Percentiles rank a stretch among this genome's conserved stretches.
Evolutionary conservation across 2,329 filamentous ascomycete genomes (phyloP).

Genomic region (Metarhizium rileyi): DNA sequence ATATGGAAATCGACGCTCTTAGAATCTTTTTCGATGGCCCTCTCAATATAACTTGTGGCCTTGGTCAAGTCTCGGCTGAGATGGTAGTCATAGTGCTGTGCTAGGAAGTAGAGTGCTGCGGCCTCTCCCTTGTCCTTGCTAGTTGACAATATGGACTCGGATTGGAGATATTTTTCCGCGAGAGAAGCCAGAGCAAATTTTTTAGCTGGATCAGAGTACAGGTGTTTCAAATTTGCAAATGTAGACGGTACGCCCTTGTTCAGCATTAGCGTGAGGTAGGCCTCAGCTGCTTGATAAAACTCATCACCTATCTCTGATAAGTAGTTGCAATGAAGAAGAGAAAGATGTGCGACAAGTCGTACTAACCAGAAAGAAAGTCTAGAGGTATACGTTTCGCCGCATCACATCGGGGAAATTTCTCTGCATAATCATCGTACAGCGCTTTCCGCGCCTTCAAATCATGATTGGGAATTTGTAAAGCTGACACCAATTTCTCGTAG

Average conservation of each 20-base stretch:
- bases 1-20: slow-evolving; percentile 85
- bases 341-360: background rate
- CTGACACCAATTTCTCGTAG: slow-evolving; percentile 67
- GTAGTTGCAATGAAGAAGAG: background rate
- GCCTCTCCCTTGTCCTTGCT: slow-evolving; percentile 54
- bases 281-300: slow-evolving; percentile 68
- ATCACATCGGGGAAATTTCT: slow-evolving; percentile 74
- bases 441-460: slow-evolving; percentile 58
- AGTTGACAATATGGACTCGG: slow-evolving; percentile 39
- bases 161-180: slow-evolving; percentile 67
- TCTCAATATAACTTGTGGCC: slow-evolving; percentile 73
- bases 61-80: slow-evolving; percentile 75
- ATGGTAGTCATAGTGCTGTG: slow-evolving; percentile 93
- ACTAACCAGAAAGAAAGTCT: slow-evolving; percentile 69
- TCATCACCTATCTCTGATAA: slow-evolving; percentile 48
- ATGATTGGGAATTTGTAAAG: slow-evolving; percentile 48
- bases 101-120: slow-evolving; percentile 83
- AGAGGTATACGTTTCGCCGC: slow-evolving; percentile 78
- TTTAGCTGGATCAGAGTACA: slow-evolving; percentile 74
- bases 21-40: slow-evolving; percentile 68
- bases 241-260: slow-evolving; percentile 90
- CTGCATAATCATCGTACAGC: slow-evolving; percentile 67
- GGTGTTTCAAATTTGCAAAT: slow-evolving; percentile 91
- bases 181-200: slow-evolving; percentile 65
- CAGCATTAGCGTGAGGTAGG: slow-evolving; percentile 75